Percentiles rank a stretch among this genome's conserved stretches.
Conservation (phyloP, 352 stramenopile species). For the Phytopythium vexans region DNA sequence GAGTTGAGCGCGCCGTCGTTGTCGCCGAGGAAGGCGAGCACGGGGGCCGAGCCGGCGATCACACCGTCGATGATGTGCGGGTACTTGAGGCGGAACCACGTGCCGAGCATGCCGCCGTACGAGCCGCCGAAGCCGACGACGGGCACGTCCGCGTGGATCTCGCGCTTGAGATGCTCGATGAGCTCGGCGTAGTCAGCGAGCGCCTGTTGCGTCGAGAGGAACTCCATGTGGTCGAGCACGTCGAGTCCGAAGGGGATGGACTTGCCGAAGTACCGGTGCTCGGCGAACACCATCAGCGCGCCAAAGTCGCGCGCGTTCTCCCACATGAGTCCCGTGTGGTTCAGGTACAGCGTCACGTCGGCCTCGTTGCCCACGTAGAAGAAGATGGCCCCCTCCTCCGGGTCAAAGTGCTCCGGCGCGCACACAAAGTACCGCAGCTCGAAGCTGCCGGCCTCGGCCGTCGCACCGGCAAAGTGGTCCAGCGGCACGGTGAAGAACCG, state of each 20-base stretch:
- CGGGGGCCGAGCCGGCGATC: constrained; percentile 59
- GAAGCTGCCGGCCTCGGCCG: constrained; percentile 22
- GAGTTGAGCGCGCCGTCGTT: constrained; percentile 32
- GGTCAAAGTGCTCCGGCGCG: constrained; percentile 39
- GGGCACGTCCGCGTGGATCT: constrained; percentile 35
- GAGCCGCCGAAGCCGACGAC: constrained; percentile 74
- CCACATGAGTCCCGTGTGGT: constrained; percentile 73
- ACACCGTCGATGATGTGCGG: constrained; percentile 65
- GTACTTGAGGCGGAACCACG: constrained; percentile 79
- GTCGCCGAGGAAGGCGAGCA: constrained; percentile 53
- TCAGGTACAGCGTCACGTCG: constrained; percentile 63
- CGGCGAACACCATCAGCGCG: constrained; percentile 67
- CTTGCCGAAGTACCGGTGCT: constrained; percentile 79
- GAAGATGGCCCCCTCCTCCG: constrained; percentile 44
- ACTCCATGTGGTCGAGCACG: constrained; percentile 59
- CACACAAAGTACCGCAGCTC: constrained; percentile 74
- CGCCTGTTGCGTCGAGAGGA: constrained; percentile 79
- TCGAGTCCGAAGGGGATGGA: constrained; percentile 55
- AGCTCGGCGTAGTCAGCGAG: constrained; percentile 73
- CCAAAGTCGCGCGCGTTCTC: constrained; percentile 61
- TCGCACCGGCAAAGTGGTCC: constrained; percentile 29
- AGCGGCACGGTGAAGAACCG: constrained; percentile 40
- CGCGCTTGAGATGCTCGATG: constrained; percentile 38
- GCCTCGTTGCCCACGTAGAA: constrained; percentile 76
- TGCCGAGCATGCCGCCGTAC: constrained; percentile 73